These are phyloP conservation scores for Lachnellula subtilissima DNA, from an alignment of 2,329 filamentous ascomycete genomes.

Conservation along the genomic window DNA sequence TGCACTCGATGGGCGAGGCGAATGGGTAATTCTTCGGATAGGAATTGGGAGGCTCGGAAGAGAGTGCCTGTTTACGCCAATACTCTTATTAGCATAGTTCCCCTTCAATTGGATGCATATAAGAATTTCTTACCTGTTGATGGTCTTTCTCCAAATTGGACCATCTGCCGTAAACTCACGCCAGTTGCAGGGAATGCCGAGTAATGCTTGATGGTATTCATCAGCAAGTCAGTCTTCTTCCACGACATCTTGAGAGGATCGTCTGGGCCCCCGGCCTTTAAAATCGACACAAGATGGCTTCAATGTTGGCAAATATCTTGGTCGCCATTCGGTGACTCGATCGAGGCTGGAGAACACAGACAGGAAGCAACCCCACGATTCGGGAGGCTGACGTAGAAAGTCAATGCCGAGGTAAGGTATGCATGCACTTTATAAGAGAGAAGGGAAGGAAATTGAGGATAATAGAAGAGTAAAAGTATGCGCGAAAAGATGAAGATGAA, in stretches of 20 bases:
- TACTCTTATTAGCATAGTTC: constrained; percentile 3
- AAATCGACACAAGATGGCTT: constrained; percentile 17
- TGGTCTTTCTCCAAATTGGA: constrained; percentile 93
- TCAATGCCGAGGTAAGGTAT: constrained; percentile 9
- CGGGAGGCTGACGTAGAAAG: constrained; percentile 8
- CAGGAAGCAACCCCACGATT: constrained; percentile 1
- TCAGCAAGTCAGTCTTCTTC: constrained; percentile 84
- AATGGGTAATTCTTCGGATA: constrained; percentile 96
- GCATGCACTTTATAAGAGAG: neutral
- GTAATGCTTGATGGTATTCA: constrained; percentile 97
- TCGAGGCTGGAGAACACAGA: neutral
- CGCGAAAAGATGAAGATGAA: neutral
- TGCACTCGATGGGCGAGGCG: constrained; percentile 93
- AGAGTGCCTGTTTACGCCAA: constrained; percentile 65
- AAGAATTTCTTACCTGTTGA: constrained; percentile 64
- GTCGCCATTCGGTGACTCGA: constrained; percentile 14
- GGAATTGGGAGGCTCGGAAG: constrained; percentile 95
- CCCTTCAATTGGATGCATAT: neutral
- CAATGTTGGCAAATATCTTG: constrained; percentile 5
- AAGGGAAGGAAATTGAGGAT: neutral
- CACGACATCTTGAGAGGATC: constrained; percentile 68
- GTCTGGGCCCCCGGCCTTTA: constrained; percentile 28
- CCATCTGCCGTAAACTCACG: constrained; percentile 96
- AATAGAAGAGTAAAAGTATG: neutral
- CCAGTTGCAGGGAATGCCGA: constrained; percentile 95